These are phyloP conservation scores for Malassezia psittaci DNA, from an alignment of 1,284 basidiomycete genomes.

Conservation along the genomic window DNA sequence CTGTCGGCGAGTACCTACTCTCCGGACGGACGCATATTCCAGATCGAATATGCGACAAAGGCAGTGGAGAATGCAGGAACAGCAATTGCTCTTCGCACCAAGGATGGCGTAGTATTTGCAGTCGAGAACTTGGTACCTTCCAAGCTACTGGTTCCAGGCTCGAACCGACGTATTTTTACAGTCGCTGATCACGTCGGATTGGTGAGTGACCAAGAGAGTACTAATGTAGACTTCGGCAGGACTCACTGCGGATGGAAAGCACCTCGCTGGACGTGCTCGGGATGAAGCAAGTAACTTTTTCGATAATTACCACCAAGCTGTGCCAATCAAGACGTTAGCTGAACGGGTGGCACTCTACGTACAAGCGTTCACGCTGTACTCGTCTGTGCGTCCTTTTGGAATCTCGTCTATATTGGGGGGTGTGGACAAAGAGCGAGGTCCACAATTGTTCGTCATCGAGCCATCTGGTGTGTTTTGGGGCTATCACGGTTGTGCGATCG, in stretches of 20 bases:
- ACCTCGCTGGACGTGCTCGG: slow-evolving; percentile 72
- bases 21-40: slow-evolving; percentile 94
- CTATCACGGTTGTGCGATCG: slow-evolving; percentile 59
- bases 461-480: slow-evolving; percentile 85
- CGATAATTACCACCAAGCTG: slow-evolving; percentile 64
- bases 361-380: slow-evolving; percentile 94
- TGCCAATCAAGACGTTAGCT: slow-evolving; percentile 69
- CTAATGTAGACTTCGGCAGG: slow-evolving; percentile 55
- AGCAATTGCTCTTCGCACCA: slow-evolving; percentile 66
- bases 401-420: slow-evolving; percentile 82
- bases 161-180: slow-evolving; percentile 84
- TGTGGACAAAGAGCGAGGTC: slow-evolving; percentile 64
- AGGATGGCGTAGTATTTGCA: slow-evolving; percentile 77
- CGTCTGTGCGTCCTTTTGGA: slow-evolving; percentile 93
- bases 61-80: slow-evolving; percentile 94
- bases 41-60: slow-evolving; percentile 96
- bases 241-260: slow-evolving; percentile 83
- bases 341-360: slow-evolving; percentile 79
- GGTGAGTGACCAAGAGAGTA: slow-evolving; percentile 41
- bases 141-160: slow-evolving; percentile 85
- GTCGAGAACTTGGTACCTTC: slow-evolving; percentile 98
- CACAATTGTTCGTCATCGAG: slow-evolving; percentile 80
- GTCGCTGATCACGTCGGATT: slow-evolving; percentile 87
- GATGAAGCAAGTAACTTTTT: slow-evolving; percentile 72
- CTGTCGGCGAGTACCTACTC: slow-evolving; percentile 96